Conservation (phyloP, 306 rosid species). For the Lathyrus tuberosus region DNA sequence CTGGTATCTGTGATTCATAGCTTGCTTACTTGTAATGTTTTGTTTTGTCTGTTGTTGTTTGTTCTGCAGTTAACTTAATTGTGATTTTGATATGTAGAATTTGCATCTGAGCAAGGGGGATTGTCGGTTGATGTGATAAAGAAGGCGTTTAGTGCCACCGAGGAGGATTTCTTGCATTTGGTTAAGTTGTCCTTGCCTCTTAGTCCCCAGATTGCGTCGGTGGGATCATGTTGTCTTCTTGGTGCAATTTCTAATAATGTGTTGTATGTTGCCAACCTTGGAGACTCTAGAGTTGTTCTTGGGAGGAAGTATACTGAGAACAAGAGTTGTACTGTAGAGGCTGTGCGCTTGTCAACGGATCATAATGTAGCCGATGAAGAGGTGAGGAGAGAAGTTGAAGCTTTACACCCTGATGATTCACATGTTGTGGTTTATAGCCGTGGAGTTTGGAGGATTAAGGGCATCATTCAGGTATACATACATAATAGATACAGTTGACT, state of each 20-base stretch:
- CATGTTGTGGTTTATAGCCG: slow-evolving; percentile 73
- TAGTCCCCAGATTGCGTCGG: slow-evolving; percentile 82
- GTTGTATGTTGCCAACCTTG: slow-evolving; percentile 84
- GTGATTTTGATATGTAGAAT: slow-evolving; percentile 56
- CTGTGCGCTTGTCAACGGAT: slow-evolving; percentile 83
- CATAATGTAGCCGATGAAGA: slow-evolving; percentile 91
- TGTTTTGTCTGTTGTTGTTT: not conserved
- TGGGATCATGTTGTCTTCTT: slow-evolving; percentile 90
- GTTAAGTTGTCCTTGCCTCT: slow-evolving; percentile 63
- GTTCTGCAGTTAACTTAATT: slow-evolving; percentile 1
- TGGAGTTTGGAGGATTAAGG: slow-evolving; percentile 97
- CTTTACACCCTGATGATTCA: slow-evolving; percentile 92
- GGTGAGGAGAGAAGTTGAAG: slow-evolving; percentile 88
- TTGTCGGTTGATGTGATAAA: slow-evolving; percentile 80
- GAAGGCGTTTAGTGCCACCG: slow-evolving; percentile 85
- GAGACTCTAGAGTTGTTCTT: slow-evolving; percentile 94
- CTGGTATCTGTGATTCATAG: too few species aligned
- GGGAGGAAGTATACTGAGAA: slow-evolving; percentile 54
- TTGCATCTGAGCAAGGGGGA: slow-evolving; percentile 83
- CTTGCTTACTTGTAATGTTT: too few species aligned
- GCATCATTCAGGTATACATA: slow-evolving; percentile 86
- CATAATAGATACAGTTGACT: not conserved
- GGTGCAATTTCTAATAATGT: slow-evolving; percentile 82
- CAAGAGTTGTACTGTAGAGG: slow-evolving; percentile 53
- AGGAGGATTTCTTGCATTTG: slow-evolving; percentile 75